Evolutionary conservation across 2,329 filamentous ascomycete genomes (phyloP), one percentile per base, ranked within the genome.

Genomic region (Metarhizium sp.): DNA sequence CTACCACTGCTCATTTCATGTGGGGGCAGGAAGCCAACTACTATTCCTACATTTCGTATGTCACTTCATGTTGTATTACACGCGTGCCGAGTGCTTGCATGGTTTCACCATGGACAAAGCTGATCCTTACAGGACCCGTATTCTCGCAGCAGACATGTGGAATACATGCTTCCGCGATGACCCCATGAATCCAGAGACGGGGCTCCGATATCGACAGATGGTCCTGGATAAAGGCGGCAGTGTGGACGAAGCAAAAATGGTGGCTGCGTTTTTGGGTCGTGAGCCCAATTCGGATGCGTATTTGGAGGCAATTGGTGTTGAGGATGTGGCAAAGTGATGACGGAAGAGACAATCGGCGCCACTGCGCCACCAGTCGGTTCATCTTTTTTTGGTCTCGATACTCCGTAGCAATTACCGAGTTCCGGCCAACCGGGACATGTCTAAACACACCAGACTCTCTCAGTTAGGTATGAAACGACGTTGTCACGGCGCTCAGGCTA

Each of bases 1-100:
- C 40, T 3, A 50, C 38, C 8, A 55, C 50, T 8, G 20, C 45
- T 13, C 54, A 53, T 49, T 34, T 56, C 18, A 50, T n/a, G n/a
- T 30, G 20, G 50, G 52, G 18, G 32, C 51, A 7, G 53, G 50
- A 56, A 25, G 40, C 51, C 2, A 53, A 52, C 46, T 56, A 56
- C 16, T 56, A 56, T 25, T 53, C 49, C 25, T 56, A 56, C 18
- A 13, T 56, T 11, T 51, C 51, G 54, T 56, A 38, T 20, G 42
- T 48, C 25, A 29, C 45, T 25, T 25, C 43, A 7, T 7, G 5
- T 25, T 46, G 43, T 10, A 7, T 34, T 38, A 25, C 29, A 6
- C 32, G 48, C 25, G 29, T 32, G 20, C 18, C 14, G n/a, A 2
- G 14, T 34, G 48, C 25, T 46, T 47, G 25, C 16, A 6, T 20